Evolutionary conservation across 768 basidiomycete species (phyloP).

Genomic region (Gloeopeniophorella convolvens): DNA sequence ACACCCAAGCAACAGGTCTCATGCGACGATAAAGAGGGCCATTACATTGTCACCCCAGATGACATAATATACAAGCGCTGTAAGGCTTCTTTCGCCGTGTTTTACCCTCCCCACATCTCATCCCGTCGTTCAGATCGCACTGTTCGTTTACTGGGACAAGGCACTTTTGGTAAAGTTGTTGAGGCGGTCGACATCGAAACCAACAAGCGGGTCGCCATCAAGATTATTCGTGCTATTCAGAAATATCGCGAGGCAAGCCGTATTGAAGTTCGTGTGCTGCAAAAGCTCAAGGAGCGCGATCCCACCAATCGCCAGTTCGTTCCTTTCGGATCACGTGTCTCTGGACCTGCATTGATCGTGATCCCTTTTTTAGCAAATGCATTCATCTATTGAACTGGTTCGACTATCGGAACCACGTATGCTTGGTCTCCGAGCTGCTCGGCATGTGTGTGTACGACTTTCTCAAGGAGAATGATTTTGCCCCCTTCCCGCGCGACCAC

Average conservation of each 20-base stretch:
- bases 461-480: slow-evolving; percentile 95
- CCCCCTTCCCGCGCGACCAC: slow-evolving; percentile 92
- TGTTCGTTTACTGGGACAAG: slow-evolving; percentile 86
- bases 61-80: slow-evolving; percentile 85
- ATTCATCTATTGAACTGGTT: slow-evolving; percentile 94
- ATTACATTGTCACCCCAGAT: slow-evolving; percentile 92
- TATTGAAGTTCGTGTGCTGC: slow-evolving; percentile 93
- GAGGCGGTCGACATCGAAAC: slow-evolving; percentile 80
- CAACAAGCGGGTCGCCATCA: slow-evolving; percentile 83
- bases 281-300: slow-evolving; percentile 86
- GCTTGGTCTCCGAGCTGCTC: slow-evolving; percentile 90
- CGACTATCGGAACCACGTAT: slow-evolving; percentile 96
- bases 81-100: slow-evolving; percentile 34
- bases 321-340: slow-evolving; percentile 8
- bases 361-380: slow-evolving; percentile 68
- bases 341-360: slow-evolving; percentile 17
- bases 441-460: slow-evolving; percentile 99
- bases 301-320: slow-evolving; percentile 83
- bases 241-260: slow-evolving; percentile 99
- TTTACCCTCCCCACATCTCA: not conserved
- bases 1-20: slow-evolving; percentile 59
- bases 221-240: slow-evolving; percentile 96
- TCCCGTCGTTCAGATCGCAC: slow-evolving; percentile 69
- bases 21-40: slow-evolving; percentile 98
- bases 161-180: slow-evolving; percentile 98